A percentile compares a stretch with the other conserved stretches of the same genome.
Evolutionary conservation across 768 basidiomycete species (phyloP).

Genomic region (Lactifluus hygrophoroides): DNA sequence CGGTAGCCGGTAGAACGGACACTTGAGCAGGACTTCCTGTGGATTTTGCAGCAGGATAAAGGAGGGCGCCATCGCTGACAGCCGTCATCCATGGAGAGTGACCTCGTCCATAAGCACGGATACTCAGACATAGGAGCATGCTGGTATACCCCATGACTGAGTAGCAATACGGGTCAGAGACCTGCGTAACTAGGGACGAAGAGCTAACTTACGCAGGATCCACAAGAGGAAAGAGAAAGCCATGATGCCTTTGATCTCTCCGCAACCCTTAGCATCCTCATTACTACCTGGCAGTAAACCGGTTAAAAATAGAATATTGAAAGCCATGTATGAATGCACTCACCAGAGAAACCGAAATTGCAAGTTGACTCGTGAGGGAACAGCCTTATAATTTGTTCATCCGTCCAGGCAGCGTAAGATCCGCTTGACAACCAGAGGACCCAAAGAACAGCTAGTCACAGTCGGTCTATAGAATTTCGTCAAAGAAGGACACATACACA

Average conservation of each 20-base stretch:
- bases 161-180: neutral
- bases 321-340: neutral
- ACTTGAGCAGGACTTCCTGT: neutral
- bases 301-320: neutral
- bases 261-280: conserved; percentile 20
- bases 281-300: neutral
- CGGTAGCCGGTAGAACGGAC: neutral
- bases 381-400: neutral
- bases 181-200: neutral
- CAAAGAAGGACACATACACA: conserved; percentile 26
- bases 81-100: conserved; percentile 27
- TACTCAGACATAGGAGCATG: conserved; percentile 23
- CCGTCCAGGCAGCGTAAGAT: conserved; percentile 23
- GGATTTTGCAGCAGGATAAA: neutral
- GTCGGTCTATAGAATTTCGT: neutral
- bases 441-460: conserved; percentile 27
- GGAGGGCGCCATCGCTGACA: conserved; percentile 27
- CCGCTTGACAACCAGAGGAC: conserved; percentile 35
- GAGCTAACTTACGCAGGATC: conserved; percentile 25
- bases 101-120: conserved; percentile 26
- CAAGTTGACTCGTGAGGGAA: neutral
- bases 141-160: conserved; percentile 30
- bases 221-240: conserved; percentile 34
- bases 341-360: conserved; percentile 11
- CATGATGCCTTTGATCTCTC: conserved; percentile 26